phyloP scores from a whole-genome alignment of 805 yeast species.

The Candida boleticola region DNA sequence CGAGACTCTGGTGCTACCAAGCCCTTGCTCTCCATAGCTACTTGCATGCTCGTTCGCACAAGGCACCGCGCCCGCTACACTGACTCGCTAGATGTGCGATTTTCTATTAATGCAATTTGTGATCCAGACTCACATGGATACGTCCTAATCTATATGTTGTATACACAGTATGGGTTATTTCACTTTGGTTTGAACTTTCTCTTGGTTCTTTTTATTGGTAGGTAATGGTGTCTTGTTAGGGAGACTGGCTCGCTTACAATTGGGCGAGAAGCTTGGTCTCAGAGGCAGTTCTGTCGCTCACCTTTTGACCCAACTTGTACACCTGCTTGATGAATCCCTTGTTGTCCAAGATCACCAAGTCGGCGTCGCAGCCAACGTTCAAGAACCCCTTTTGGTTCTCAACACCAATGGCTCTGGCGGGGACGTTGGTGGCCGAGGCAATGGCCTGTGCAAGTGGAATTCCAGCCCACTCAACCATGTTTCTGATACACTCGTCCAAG shows the following conservation, averaged over 20 bases:
- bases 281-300: conserved; percentile 10
- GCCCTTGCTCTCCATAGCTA: too few species aligned
- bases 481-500: conserved; percentile 48
- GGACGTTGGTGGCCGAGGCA: conserved; percentile 53
- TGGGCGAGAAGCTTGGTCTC: conserved; percentile 1
- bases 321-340: conserved; percentile 46
- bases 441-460: conserved; percentile 51
- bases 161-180: too few species aligned
- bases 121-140: too few species aligned
- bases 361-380: conserved; percentile 55
- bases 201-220: background rate
- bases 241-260: too few species aligned
- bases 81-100: too few species aligned
- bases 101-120: background rate
- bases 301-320: conserved; percentile 47
- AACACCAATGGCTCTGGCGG: conserved; percentile 48
- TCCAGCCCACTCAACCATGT: conserved; percentile 49
- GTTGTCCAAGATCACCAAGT: conserved; percentile 45
- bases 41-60: too few species aligned
- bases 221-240: background rate
- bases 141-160: too few species aligned
- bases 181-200: too few species aligned
- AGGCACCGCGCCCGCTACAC: too few species aligned
- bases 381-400: conserved; percentile 48
- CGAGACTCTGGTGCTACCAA: too few species aligned